Percentiles rank a stretch among this genome's conserved stretches.
Evolutionary conservation across 768 basidiomycete genomes (phyloP).

Genomic region (Tremella yokohamensis): DNA sequence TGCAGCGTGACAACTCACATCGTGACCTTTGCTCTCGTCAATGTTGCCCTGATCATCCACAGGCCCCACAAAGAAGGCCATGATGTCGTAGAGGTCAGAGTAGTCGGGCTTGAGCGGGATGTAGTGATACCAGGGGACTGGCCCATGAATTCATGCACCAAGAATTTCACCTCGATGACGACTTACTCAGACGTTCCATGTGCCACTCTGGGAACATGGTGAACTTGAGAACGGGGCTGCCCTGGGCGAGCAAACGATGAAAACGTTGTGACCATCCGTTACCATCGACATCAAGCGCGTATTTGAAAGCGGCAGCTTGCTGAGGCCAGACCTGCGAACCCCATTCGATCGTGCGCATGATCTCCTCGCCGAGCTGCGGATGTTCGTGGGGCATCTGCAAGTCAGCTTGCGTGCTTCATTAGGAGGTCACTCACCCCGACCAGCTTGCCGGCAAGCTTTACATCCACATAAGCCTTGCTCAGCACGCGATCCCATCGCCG

Average conservation of each 20-base stretch:
- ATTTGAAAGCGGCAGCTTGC: slow-evolving; percentile 62
- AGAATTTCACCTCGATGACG: background rate
- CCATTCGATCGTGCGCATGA: slow-evolving; percentile 59
- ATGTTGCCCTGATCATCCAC: slow-evolving; percentile 55
- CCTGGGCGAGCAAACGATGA: slow-evolving; percentile 62
- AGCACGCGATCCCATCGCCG: slow-evolving; percentile 43
- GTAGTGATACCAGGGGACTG: slow-evolving; percentile 69
- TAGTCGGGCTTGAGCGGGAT: slow-evolving; percentile 64
- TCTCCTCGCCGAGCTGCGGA: slow-evolving; percentile 53
- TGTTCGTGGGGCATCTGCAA: slow-evolving; percentile 51
- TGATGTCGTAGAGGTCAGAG: slow-evolving; percentile 65
- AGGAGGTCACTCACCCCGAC: slow-evolving; percentile 40
- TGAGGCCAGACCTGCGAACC: slow-evolving; percentile 53
- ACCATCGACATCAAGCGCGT: slow-evolving; percentile 51
- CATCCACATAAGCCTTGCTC: slow-evolving; percentile 62
- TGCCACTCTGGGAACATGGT: slow-evolving; percentile 74
- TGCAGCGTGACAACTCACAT: slow-evolving; percentile 48
- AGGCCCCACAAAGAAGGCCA: slow-evolving; percentile 68
- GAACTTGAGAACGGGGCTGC: slow-evolving; percentile 65
- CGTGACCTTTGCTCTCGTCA: slow-evolving; percentile 57
- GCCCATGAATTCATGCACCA: slow-evolving; percentile 7
- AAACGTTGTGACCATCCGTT: slow-evolving; percentile 68
- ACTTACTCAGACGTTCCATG: slow-evolving; percentile 41
- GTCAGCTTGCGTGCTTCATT: background rate
- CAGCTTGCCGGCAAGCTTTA: slow-evolving; percentile 59